phyloP scores from a whole-genome alignment of 371 early-diverging fungal genomes.

The Mucor lusitanicus region DNA sequence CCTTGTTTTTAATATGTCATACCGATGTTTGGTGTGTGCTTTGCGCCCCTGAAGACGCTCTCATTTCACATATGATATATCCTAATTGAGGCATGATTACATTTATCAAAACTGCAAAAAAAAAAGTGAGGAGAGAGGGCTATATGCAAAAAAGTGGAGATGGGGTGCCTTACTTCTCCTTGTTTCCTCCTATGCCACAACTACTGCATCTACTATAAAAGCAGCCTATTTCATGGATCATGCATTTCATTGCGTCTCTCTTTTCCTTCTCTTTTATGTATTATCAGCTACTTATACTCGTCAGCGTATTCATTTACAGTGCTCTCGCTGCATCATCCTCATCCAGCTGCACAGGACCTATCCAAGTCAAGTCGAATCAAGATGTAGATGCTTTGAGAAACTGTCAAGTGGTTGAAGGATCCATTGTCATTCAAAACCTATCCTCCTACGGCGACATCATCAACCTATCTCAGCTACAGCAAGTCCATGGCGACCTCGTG shows the following conservation, averaged over 20 bases:
- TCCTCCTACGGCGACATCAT: constrained; percentile 2
- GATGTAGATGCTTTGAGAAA: constrained; percentile 40
- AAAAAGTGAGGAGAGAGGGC: background rate
- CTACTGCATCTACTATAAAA: background rate
- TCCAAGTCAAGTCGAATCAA: constrained; percentile 25
- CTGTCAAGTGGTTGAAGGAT: constrained; percentile 46
- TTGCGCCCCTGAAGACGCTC: background rate
- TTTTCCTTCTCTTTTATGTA: background rate
- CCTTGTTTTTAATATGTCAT: background rate
- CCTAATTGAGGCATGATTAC: too few species aligned
- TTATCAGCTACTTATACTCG: background rate
- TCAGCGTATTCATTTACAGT: background rate
- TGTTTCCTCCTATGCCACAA: background rate
- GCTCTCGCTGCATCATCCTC: background rate
- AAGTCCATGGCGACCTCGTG: constrained; percentile 32
- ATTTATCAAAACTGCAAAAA: background rate
- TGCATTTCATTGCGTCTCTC: background rate
- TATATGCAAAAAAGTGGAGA: background rate
- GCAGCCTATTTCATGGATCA: background rate
- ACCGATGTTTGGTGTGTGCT: background rate
- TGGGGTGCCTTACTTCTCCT: background rate
- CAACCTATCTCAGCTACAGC: constrained; percentile 18
- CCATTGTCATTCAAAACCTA: constrained; percentile 35
- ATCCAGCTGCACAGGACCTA: constrained; percentile 20
- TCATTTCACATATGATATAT: too few species aligned